These are phyloP conservation scores for Arthrocladium fulminans DNA, from an alignment of 2,329 filamentous ascomycete genomes.

Conservation along the genomic window DNA sequence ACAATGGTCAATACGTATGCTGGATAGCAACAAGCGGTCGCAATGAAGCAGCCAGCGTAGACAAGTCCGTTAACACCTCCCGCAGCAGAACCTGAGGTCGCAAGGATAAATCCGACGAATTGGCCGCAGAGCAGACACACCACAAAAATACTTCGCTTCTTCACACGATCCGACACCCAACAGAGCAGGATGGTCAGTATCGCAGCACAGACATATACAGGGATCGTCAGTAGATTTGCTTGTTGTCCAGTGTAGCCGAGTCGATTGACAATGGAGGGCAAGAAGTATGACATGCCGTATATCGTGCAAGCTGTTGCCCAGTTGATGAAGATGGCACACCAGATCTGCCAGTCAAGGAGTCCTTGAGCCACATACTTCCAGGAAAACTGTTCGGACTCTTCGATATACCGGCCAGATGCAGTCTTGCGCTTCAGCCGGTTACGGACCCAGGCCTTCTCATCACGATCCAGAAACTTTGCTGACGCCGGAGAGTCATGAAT, in stretches of 20 bases:
- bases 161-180: constrained; percentile 49
- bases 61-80: constrained; percentile 33
- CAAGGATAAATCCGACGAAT: constrained; percentile 53
- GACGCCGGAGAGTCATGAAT: constrained; percentile 40
- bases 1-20: constrained; percentile 41
- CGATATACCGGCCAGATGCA: constrained; percentile 22
- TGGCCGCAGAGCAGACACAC: constrained; percentile 44
- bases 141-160: constrained; percentile 39
- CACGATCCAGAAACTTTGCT: constrained; percentile 33
- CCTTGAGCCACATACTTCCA: constrained; percentile 34
- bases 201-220: constrained; percentile 34
- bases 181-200: constrained; percentile 37
- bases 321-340: constrained; percentile 27
- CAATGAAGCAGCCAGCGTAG: constrained; percentile 42
- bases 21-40: constrained; percentile 40
- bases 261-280: constrained; percentile 34
- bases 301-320: constrained; percentile 36
- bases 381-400: constrained; percentile 26
- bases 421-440: constrained; percentile 29
- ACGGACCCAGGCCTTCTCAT: constrained; percentile 33
- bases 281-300: constrained; percentile 32
- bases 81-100: constrained; percentile 27
- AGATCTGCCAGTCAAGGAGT: constrained; percentile 29
- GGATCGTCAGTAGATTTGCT: constrained; percentile 34
- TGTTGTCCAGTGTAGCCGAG: constrained; percentile 33